phyloP scores from a whole-genome alignment of 208 protist species.

The Wallacemonas collosoma region DNA sequence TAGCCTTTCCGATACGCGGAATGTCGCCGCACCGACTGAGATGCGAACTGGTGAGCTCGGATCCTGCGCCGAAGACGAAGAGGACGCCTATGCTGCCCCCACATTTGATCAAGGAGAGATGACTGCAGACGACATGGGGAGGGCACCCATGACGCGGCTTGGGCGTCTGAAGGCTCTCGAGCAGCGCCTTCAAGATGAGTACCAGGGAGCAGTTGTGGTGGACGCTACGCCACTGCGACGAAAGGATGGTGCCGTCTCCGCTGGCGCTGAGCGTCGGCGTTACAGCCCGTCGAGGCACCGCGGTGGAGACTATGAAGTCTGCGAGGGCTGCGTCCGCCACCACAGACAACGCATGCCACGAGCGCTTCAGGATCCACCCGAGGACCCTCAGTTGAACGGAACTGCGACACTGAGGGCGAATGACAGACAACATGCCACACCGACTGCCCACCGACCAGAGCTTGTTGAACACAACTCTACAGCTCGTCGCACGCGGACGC shows the following conservation, averaged over 20 bases:
- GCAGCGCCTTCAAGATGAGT: constrained; percentile 21
- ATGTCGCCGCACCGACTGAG: background rate
- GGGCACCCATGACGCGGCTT: constrained; percentile 1
- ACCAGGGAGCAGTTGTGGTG: constrained; percentile 19
- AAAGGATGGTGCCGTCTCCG: background rate
- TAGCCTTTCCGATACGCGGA: background rate
- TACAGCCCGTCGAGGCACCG: constrained; percentile 42
- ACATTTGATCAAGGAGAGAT: background rate
- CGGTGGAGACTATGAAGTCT: constrained; percentile 37
- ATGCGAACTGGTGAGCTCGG: constrained; percentile 1
- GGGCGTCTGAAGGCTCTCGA: constrained; percentile 15
- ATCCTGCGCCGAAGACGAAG: background rate
- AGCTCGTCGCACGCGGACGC: no score
- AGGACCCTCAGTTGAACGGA: background rate
- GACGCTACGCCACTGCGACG: background rate
- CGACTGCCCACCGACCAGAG: background rate
- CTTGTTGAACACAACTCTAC: background rate
- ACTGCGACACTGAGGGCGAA: background rate
- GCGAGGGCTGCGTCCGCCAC: constrained; percentile 28
- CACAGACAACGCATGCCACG: constrained; percentile 5
- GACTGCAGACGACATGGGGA: background rate
- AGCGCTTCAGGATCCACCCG: background rate
- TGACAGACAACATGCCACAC: background rate
- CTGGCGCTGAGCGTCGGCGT: constrained; percentile 16
- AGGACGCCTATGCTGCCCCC: background rate